A percentile compares a stretch with the other conserved stretches of the same genome.
Conservation (phyloP, 2,329 filamentous ascomycete species). For the Pseudopyrenochaeta lycopersici region DNA sequence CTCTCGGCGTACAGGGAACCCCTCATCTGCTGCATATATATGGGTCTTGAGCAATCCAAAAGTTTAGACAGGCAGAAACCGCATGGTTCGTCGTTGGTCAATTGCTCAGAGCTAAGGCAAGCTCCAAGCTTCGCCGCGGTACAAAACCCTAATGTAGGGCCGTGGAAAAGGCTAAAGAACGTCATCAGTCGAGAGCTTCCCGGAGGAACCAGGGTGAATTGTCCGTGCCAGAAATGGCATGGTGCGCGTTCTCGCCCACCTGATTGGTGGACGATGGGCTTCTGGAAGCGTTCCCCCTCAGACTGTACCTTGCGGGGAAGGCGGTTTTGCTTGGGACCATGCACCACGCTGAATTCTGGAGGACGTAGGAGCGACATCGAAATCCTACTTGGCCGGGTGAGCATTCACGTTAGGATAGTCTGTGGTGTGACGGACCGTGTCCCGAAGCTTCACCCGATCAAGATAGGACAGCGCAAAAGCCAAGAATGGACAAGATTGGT, state of each 20-base stretch:
- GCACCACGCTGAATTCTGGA: neutral
- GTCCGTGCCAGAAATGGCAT: slow-evolving; percentile 34
- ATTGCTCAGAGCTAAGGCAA: slow-evolving; percentile 21
- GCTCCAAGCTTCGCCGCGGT: slow-evolving; percentile 24
- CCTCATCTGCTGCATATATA: slow-evolving; percentile 14
- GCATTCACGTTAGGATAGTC: no score
- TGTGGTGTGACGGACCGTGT: slow-evolving; percentile 5
- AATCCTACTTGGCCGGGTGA: no score
- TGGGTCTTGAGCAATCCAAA: slow-evolving; percentile 7
- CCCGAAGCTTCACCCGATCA: slow-evolving; percentile 3
- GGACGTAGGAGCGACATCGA: neutral
- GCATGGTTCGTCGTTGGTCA: slow-evolving; percentile 26
- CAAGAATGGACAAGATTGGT: neutral
- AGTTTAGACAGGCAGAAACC: slow-evolving; percentile 5
- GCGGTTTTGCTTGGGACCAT: neutral
- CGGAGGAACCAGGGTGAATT: slow-evolving; percentile 29
- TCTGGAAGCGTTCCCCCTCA: slow-evolving; percentile 20
- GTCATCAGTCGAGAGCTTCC: slow-evolving; percentile 25
- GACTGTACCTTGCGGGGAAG: slow-evolving; percentile 23
- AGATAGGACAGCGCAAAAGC: neutral
- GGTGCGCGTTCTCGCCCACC: neutral
- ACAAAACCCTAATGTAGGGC: slow-evolving; percentile 18
- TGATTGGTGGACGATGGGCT: slow-evolving; percentile 39
- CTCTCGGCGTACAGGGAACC: slow-evolving; percentile 23
- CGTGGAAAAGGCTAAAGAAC: slow-evolving; percentile 15